Evolutionary conservation across 768 basidiomycete genomes (phyloP).

Genomic region (Tulasnella sp.): DNA sequence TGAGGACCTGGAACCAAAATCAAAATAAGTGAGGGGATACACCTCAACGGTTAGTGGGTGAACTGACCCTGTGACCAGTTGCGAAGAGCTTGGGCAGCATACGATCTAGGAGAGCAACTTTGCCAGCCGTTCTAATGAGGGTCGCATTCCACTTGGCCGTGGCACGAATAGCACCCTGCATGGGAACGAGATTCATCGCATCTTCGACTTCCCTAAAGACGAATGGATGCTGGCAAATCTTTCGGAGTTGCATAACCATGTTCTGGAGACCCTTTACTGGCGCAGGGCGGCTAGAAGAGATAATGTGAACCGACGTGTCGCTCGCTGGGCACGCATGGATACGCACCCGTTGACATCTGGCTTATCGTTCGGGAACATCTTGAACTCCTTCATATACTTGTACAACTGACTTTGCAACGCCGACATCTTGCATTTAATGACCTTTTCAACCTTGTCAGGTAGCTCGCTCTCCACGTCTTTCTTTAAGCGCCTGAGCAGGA

Average conservation of each 20-base stretch:
- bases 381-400: slow-evolving; percentile 97
- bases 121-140: slow-evolving; percentile 82
- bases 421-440: slow-evolving; percentile 94
- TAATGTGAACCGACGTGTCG: slow-evolving; percentile 6
- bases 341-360: slow-evolving; percentile 69
- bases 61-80: slow-evolving; percentile 78
- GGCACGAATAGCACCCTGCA: slow-evolving; percentile 38
- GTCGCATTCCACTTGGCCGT: slow-evolving; percentile 76
- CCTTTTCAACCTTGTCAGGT: slow-evolving; percentile 96
- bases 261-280: slow-evolving; percentile 90
- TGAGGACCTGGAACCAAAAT: slow-evolving; percentile 63
- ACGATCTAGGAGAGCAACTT: slow-evolving; percentile 86
- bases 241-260: slow-evolving; percentile 95
- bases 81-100: slow-evolving; percentile 93
- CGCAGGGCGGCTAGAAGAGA: slow-evolving; percentile 52
- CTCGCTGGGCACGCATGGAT: slow-evolving; percentile 1
- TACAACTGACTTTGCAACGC: slow-evolving; percentile 88
- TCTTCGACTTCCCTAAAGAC: slow-evolving; percentile 94
- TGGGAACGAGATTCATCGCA: slow-evolving; percentile 58
- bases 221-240: slow-evolving; percentile 98
- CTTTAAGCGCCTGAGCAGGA: slow-evolving; percentile 87
- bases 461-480: slow-evolving; percentile 95
- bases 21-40: slow-evolving; percentile 1
- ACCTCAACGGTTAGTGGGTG: not conserved
- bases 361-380: slow-evolving; percentile 83